phyloP scores from a whole-genome alignment of 2,329 filamentous ascomycete species.

The Cladosporium sphaerospermum region DNA sequence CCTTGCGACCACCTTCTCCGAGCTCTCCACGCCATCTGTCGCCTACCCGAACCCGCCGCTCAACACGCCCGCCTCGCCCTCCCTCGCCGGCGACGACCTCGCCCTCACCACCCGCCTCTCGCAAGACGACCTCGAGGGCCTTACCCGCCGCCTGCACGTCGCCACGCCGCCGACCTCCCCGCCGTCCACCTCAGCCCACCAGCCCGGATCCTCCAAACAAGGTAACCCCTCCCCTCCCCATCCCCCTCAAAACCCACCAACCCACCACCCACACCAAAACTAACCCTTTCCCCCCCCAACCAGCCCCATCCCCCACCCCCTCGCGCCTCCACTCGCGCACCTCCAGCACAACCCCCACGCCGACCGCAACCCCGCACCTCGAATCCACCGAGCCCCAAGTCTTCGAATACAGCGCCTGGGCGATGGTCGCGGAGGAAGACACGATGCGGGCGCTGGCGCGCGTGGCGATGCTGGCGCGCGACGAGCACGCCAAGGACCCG shows the following conservation, averaged over 20 bases:
- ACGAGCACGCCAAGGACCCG: constrained; percentile 25
- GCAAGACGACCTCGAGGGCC: constrained; percentile 3
- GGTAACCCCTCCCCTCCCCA: neutral
- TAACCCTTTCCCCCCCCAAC: neutral
- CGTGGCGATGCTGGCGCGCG: constrained; percentile 27
- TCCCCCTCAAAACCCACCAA: neutral
- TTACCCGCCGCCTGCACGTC: constrained; percentile 5
- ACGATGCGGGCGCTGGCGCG: constrained; percentile 24
- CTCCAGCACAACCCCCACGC: neutral
- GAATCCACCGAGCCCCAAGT: neutral
- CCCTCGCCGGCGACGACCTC: constrained; percentile 8
- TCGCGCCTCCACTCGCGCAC: neutral
- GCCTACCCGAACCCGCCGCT: constrained; percentile 13
- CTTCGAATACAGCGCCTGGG: constrained; percentile 28
- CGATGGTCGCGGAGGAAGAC: constrained; percentile 26
- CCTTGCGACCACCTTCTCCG: constrained; percentile 7
- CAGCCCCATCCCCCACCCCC: neutral
- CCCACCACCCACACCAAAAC: neutral
- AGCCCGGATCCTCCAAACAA: neutral
- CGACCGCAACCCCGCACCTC: neutral
- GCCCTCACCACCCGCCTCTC: neutral
- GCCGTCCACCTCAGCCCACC: neutral
- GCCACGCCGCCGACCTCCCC: neutral
- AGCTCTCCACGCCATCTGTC: constrained; percentile 8
- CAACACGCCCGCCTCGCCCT: constrained; percentile 16